Percentiles rank a stretch among this genome's conserved stretches.
These are phyloP conservation scores for Tuber indicum DNA, from an alignment of 495 filamentous ascomycete species.

Conservation along the genomic window DNA sequence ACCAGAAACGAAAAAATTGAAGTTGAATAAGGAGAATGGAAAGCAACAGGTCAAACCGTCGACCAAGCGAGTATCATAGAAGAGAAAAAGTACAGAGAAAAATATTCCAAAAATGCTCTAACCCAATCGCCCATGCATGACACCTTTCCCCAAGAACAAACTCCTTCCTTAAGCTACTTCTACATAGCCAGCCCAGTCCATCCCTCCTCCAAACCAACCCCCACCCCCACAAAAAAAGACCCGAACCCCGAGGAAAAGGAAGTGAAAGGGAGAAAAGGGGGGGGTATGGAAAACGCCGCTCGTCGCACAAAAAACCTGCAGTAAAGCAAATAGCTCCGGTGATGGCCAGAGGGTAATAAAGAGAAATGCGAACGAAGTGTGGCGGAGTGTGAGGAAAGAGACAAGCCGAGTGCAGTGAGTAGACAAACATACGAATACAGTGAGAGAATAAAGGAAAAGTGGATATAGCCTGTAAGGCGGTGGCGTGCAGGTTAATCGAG, in stretches of 20 bases:
- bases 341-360: constrained; percentile 32
- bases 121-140: constrained; percentile 6
- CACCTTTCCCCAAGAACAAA: background rate
- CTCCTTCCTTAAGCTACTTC: background rate
- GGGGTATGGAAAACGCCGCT: constrained; percentile 25
- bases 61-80: background rate
- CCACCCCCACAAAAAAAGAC: background rate
- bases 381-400: constrained; percentile 37
- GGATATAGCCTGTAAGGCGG: constrained; percentile 10
- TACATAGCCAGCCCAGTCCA: background rate
- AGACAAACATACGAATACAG: constrained; percentile 34
- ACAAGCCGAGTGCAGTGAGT: constrained; percentile 27
- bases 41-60: background rate
- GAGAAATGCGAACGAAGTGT: constrained; percentile 34
- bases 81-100: constrained; percentile 2
- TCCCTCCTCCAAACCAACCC: background rate
- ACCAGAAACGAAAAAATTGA: background rate
- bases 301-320: constrained; percentile 25
- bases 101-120: constrained; percentile 5
- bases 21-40: background rate
- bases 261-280: background rate
- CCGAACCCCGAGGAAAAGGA: background rate
- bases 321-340: constrained; percentile 23
- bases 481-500: constrained; percentile 15
- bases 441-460: constrained; percentile 27